Base-by-base conservation (phyloP, 2,329 filamentous ascomycete genomes). In the Sporothrix inflata region DNA sequence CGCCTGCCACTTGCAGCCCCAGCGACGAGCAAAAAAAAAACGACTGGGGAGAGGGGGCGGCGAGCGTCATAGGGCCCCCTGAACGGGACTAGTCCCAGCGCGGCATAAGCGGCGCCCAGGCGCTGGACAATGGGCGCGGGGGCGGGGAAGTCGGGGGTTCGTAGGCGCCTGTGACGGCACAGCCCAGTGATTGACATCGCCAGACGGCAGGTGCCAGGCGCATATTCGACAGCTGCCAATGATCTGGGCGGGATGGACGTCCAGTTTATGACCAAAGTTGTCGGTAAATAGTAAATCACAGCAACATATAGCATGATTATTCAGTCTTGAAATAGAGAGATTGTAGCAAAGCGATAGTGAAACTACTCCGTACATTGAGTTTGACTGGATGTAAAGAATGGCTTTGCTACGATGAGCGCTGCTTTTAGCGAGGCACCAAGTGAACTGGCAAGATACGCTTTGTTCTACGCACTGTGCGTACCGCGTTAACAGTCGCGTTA, bases 61-160 rank as follows among this genome's bases (percentile, higher is more conserved):
- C 2, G n/a, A 40, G 60, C 60, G 60, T 65, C 60, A 65, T 65
- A 65, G 38, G 60, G 38, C 11, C 60, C 60, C 60, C 60, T 65
- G 14, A 45, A 65, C 12, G 21, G 60, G 60, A 65, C 60, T 65
- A 65, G 60, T 40, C 38, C 38, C 34, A 42, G 9, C 38, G n/a
- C 12, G 38, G 40, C 60, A 27, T 19, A 42, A 42, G 60, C 34
- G 60, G 38, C 38, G 60, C 34, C 60, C 60, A 65, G 38, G 60
- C 21, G 38, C 38, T 27, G 60, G 2, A 65, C 30, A 16, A 16
- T 57, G 38, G 14, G 21, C 38, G 38, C 60, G 60, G 60, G 60
- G 38, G 60, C 60, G 60, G 60, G 38, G 60, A 65, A 45, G 38
- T 19, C 38, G 38, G 60, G 57, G 57, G 34, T 24, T 3, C 16